Evolutionary conservation across 495 filamentous ascomycete genomes (phyloP), one percentile per base, ranked within the genome.

Genomic region (Daldinia childiae): DNA sequence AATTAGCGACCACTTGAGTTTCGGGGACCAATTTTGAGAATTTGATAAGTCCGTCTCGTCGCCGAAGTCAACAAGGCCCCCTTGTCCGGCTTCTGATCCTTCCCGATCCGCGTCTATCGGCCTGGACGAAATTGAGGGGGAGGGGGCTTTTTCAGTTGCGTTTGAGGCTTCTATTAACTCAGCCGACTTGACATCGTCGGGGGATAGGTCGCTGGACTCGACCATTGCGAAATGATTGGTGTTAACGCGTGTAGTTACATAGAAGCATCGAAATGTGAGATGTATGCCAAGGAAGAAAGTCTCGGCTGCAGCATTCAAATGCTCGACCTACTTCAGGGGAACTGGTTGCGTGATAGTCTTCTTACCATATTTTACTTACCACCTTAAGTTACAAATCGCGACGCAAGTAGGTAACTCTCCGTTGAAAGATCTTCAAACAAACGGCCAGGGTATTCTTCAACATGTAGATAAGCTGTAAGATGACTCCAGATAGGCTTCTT

Each of bases 11-110:
- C 68, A 66, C 54, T 56, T 66, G 19, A 57, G 54, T 11, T 24
- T 55, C 4, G 32, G 30, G 4, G 58, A 45, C 68, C 68, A 71
- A 7, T 71, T 71, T 19, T 51, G 68, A 2, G 68, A 62, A 48
- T 65, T 71, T 1, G 54, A 32, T 14, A 17, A 34, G 19, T 57
- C 54, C n/a, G 29, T 34, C 29, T 57, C 54, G 29, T 36, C 54
- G 30, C 30, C 54, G 27, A 57, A 57, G 29, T 57, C 54, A 34
- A 57, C 54, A 15, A 57, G 54, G 54, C 4, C 30, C 30, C 54
- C 54, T 14, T 38, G 54, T 17, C 6, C n/a, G 6, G 15, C 8
- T 19, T 14, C 54, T 17, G 26, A 36, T 57, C 27, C 54, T 57
- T 17, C 29, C 2, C 54, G 54, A 34, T 30, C 54, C 29, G 4